Conservation (phyloP, 768 basidiomycete species). For the Aureoboletus auriporus region DNA sequence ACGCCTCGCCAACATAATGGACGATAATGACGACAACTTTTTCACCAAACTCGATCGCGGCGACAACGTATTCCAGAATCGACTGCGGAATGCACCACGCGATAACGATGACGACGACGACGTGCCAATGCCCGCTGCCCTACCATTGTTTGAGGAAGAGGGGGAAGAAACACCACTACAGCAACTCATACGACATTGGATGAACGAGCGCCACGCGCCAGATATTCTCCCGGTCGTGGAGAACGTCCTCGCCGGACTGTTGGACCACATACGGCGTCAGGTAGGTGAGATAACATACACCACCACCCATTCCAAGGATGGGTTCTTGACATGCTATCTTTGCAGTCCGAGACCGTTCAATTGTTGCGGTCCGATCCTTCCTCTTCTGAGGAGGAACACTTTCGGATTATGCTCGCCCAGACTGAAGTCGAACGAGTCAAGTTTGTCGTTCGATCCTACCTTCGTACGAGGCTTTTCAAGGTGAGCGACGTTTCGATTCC, state of each 20-base stretch:
- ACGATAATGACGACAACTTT: conserved; percentile 26
- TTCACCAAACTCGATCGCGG: conserved; percentile 23
- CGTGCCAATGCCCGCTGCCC: conserved; percentile 27
- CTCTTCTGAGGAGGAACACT: conserved; percentile 90
- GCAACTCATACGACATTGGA: conserved; percentile 76
- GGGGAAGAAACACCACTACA: conserved; percentile 58
- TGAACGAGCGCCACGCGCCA: conserved; percentile 80
- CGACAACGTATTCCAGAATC: conserved; percentile 28
- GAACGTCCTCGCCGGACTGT: conserved; percentile 54
- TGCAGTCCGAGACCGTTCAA: conserved; percentile 74
- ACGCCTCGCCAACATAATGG: conserved; percentile 6
- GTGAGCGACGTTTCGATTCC: conserved; percentile 33
- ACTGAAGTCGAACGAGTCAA: conserved; percentile 94
- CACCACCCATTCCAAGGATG: background rate
- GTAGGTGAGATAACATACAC: conserved; percentile 39
- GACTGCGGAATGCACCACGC: conserved; percentile 33
- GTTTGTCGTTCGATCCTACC: conserved; percentile 86
- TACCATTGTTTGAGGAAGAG: conserved; percentile 29
- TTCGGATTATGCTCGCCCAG: conserved; percentile 88
- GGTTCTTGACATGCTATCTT: conserved; percentile 1
- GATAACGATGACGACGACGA: conserved; percentile 29
- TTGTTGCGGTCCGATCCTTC: conserved; percentile 73
- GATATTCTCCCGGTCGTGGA: conserved; percentile 76
- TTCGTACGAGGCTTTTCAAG: conserved; percentile 84
- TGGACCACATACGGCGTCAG: conserved; percentile 81